Evolutionary conservation across 2,329 filamentous ascomycete genomes (phyloP).

Genomic region (Coniochaeta hoffmannii): DNA sequence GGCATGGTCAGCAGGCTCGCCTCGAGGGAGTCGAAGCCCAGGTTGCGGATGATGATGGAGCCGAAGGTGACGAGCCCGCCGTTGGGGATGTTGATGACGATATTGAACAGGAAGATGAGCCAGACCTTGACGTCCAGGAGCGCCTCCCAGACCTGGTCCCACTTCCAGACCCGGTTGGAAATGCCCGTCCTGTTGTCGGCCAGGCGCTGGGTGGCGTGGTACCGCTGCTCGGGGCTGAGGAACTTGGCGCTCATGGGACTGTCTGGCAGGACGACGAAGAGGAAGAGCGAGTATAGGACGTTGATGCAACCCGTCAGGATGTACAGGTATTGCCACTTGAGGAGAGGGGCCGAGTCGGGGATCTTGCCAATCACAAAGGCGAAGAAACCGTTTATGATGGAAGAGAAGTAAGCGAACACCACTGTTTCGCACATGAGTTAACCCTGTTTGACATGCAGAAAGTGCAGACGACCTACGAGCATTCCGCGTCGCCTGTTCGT

Average conservation of each 20-base stretch:
- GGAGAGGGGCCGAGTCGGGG: conserved; percentile 6
- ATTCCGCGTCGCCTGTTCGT: no score
- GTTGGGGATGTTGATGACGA: conserved; percentile 21
- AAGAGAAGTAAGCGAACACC: no score
- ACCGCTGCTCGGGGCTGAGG: conserved; percentile 19
- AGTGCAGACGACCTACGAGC: no score
- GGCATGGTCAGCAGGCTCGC: conserved; percentile 9
- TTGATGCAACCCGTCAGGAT: conserved; percentile 12
- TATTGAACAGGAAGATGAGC: conserved; percentile 20
- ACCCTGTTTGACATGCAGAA: no score
- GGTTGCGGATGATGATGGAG: conserved; percentile 6
- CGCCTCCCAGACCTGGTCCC: conserved; percentile 20
- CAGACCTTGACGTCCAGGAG: conserved; percentile 17
- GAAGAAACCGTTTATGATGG: conserved; percentile 33
- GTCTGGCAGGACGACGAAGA: conserved; percentile 23
- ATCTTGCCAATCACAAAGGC: conserved; percentile 19
- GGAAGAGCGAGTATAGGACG: conserved; percentile 17
- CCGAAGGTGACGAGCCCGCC: conserved; percentile 17
- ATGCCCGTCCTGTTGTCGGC: conserved; percentile 29
- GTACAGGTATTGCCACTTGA: conserved; percentile 6
- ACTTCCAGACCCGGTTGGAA: conserved; percentile 20
- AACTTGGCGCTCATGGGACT: conserved; percentile 28
- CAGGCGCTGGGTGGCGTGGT: conserved; percentile 22
- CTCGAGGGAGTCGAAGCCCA: conserved; percentile 7
- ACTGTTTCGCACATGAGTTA: no score